Conservation (phyloP, 352 stramenopile genomes). For the Phytophthora cryptogea region DNA sequence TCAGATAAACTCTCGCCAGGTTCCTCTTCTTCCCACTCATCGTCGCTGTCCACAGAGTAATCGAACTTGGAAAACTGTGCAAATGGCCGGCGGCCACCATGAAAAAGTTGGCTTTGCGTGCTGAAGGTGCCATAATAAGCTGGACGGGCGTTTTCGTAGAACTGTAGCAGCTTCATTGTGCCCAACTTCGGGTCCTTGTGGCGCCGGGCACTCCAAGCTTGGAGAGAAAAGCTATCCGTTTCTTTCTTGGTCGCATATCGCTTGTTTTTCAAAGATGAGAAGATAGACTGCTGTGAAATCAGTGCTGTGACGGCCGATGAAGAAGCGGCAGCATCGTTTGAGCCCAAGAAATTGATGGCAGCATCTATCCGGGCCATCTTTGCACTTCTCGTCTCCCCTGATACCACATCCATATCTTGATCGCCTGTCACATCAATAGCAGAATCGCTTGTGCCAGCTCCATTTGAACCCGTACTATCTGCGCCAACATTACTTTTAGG, state of each 20-base stretch:
- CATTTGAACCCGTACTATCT: constrained; percentile 1
- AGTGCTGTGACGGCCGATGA: background rate
- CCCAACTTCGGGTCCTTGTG: constrained; percentile 63
- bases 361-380: constrained; percentile 65
- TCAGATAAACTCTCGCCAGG: constrained; percentile 82
- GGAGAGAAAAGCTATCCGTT: constrained; percentile 19
- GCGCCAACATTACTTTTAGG: constrained; percentile 18
- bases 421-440: constrained; percentile 29
- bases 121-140: constrained; percentile 85
- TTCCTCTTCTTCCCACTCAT: constrained; percentile 91
- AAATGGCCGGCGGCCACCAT: constrained; percentile 66
- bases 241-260: constrained; percentile 22
- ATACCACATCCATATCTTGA: constrained; percentile 4
- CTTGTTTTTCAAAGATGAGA: constrained; percentile 35
- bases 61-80: constrained; percentile 69
- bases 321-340: background rate
- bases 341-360: constrained; percentile 32
- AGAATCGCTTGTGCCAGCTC: constrained; percentile 14
- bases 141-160: constrained; percentile 82
- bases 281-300: constrained; percentile 20
- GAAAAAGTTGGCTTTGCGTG: constrained; percentile 54
- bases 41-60: constrained; percentile 84
- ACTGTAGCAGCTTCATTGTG: constrained; percentile 88
- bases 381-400: constrained; percentile 22
- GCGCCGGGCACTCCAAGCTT: constrained; percentile 57